These are phyloP conservation scores for Albophoma yamanashiensis DNA, from an alignment of 2,329 filamentous ascomycete genomes.

Conservation along the genomic window DNA sequence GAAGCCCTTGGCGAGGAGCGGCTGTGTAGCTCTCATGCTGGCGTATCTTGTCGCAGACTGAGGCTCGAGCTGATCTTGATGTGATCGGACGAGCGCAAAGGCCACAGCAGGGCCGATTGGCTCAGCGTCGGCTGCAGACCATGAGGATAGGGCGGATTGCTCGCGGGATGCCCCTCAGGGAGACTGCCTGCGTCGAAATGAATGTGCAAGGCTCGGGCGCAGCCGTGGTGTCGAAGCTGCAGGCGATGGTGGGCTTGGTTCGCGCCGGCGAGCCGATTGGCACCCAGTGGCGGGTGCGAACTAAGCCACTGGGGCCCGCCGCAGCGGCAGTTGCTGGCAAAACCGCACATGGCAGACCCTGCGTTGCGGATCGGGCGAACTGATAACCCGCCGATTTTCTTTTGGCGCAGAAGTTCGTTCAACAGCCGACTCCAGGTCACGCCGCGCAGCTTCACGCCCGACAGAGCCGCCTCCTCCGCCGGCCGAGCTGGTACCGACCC, in stretches of 20 bases:
- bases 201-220: not conserved
- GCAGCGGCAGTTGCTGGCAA: not conserved
- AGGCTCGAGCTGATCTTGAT: not conserved
- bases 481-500: not conserved
- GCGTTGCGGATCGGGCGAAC: not conserved
- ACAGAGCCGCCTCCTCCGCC: not conserved
- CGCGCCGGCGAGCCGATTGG: not conserved
- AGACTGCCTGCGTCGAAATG: not conserved
- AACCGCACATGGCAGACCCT: not conserved
- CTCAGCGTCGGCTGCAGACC: conserved; percentile 13
- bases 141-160: conserved; percentile 5
- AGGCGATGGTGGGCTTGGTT: not conserved
- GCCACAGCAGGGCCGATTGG: conserved; percentile 14
- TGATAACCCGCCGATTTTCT: not conserved
- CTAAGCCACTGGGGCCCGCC: not conserved
- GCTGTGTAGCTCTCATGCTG: conserved; percentile 37
- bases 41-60: not conserved
- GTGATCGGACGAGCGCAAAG: not conserved
- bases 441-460: not conserved
- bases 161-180: not conserved
- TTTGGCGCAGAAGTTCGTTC: not conserved
- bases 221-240: not conserved
- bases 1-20: conserved; percentile 40
- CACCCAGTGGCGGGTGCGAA: not conserved
- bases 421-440: not conserved